Evolutionary conservation across 2,329 filamentous ascomycete species (phyloP).

Genomic region (Fusarium goolgardi): DNA sequence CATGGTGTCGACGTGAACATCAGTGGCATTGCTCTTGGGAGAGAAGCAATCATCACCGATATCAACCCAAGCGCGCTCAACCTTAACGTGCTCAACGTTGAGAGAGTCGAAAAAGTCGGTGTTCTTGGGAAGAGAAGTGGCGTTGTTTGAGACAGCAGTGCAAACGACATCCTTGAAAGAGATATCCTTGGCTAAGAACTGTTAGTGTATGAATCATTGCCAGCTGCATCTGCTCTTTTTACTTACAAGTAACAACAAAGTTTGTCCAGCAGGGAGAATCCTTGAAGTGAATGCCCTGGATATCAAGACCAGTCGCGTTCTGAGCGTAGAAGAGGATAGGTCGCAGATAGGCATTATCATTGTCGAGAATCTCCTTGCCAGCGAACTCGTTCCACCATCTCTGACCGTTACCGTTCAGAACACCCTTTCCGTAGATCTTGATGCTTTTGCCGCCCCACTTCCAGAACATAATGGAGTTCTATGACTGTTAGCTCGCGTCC

Average conservation of each 20-base stretch:
- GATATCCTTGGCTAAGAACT: conserved; percentile 31
- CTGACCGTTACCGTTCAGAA: conserved; percentile 39
- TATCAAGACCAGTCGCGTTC: conserved; percentile 67
- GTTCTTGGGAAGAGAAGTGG: conserved; percentile 62
- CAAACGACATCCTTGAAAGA: conserved; percentile 41
- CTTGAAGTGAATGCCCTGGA: conserved; percentile 69
- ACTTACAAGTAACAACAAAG: conserved; percentile 67
- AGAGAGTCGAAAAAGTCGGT: conserved; percentile 74
- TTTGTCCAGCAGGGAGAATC: conserved; percentile 74
- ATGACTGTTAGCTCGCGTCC: not conserved
- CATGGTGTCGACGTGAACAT: conserved; percentile 68
- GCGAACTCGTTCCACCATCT: conserved; percentile 41
- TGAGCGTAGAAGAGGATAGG: conserved; percentile 71
- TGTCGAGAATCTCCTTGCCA: conserved; percentile 57
- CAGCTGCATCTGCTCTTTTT: conserved; percentile 54
- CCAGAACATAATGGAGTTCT: conserved; percentile 69
- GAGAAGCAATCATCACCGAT: conserved; percentile 72
- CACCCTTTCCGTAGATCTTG: conserved; percentile 67
- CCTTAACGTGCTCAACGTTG: conserved; percentile 68
- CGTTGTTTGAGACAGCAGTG: conserved; percentile 42
- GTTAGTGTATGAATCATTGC: not conserved
- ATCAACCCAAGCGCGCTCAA: conserved; percentile 63
- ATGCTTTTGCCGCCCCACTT: conserved; percentile 72
- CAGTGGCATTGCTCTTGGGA: conserved; percentile 68
- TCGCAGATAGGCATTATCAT: conserved; percentile 66